Conservation (phyloP, 345 rosid genomes). For the Abelmoschus esculentus region DNA sequence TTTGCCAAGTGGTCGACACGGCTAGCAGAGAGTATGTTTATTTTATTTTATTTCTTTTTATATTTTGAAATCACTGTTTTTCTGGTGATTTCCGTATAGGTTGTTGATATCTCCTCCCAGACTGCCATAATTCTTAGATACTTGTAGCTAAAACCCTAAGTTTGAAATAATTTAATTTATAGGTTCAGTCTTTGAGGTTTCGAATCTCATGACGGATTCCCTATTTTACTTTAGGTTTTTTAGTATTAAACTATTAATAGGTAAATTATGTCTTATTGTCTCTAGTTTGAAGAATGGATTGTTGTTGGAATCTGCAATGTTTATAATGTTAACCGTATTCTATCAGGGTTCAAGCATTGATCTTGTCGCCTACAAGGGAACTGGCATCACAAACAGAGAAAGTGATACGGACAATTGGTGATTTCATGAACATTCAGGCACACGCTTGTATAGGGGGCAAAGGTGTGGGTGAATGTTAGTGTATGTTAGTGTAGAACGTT, state of each 20-base stretch:
- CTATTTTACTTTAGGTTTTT: not conserved
- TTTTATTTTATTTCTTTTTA: not conserved
- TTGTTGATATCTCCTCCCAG: not conserved
- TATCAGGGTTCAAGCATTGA: conserved; percentile 84
- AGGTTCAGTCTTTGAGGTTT: not conserved
- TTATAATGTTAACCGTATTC: not conserved
- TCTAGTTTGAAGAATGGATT: not conserved
- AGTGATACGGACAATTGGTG: conserved; percentile 70
- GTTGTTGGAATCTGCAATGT: not conserved
- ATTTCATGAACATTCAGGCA: conserved; percentile 62
- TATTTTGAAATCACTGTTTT: not conserved
- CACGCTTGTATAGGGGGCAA: conserved; percentile 90
- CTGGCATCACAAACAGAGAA: conserved; percentile 86
- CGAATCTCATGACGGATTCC: not conserved
- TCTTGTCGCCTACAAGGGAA: conserved; percentile 92
- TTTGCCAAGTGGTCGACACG: conserved; percentile 73
- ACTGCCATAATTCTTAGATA: conserved; percentile 11
- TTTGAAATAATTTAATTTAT: not conserved
- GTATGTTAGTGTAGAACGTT: too few species aligned
- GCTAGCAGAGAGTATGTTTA: conserved; percentile 52
- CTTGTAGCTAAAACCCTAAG: conserved; percentile 20
- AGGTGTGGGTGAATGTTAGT: conserved; percentile 92
- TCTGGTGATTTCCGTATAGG: not conserved
- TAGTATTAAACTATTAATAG: too few species aligned
- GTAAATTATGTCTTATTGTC: not conserved